These are phyloP conservation scores for Globisporangium polare DNA, from an alignment of 352 stramenopile species.

Conservation along the genomic window DNA sequence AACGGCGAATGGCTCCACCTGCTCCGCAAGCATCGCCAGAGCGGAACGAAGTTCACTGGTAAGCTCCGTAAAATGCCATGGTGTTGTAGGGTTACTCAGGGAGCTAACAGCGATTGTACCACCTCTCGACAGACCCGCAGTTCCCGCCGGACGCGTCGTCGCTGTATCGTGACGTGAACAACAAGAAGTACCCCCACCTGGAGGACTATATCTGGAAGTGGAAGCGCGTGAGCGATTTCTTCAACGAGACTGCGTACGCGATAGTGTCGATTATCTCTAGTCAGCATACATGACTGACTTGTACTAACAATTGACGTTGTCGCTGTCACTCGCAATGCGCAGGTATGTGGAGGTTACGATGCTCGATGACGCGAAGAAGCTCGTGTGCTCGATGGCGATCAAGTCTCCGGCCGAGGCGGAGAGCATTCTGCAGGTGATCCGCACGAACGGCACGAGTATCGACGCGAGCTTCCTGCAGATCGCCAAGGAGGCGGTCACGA, in stretches of 20 bases:
- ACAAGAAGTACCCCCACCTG: slow-evolving; percentile 70
- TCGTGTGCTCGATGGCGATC: slow-evolving; percentile 81
- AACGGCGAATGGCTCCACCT: slow-evolving; percentile 72
- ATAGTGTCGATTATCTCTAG: not conserved
- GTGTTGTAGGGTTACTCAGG: no score
- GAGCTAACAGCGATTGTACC: not conserved
- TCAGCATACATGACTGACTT: not conserved
- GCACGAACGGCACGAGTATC: slow-evolving; percentile 35
- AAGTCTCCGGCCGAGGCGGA: slow-evolving; percentile 75
- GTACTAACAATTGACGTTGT: not conserved
- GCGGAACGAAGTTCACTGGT: slow-evolving; percentile 74
- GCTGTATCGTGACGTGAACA: slow-evolving; percentile 56
- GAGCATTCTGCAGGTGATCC: slow-evolving; percentile 64
- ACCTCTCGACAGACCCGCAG: slow-evolving; percentile 43
- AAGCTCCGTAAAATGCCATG: not conserved
- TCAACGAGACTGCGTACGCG: slow-evolving; percentile 78
- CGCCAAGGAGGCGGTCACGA: slow-evolving; percentile 61
- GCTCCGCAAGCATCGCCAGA: slow-evolving; percentile 66
- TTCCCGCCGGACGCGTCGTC: slow-evolving; percentile 68
- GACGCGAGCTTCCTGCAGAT: slow-evolving; percentile 63
- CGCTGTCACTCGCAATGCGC: not conserved
- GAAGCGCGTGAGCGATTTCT: slow-evolving; percentile 84
- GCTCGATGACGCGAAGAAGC: slow-evolving; percentile 77
- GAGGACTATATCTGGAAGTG: slow-evolving; percentile 80
- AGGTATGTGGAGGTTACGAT: slow-evolving; percentile 79